Evolutionary conservation across 169 alveolate genomes (phyloP).

Genomic region (Plasmodium knowlesi): DNA sequence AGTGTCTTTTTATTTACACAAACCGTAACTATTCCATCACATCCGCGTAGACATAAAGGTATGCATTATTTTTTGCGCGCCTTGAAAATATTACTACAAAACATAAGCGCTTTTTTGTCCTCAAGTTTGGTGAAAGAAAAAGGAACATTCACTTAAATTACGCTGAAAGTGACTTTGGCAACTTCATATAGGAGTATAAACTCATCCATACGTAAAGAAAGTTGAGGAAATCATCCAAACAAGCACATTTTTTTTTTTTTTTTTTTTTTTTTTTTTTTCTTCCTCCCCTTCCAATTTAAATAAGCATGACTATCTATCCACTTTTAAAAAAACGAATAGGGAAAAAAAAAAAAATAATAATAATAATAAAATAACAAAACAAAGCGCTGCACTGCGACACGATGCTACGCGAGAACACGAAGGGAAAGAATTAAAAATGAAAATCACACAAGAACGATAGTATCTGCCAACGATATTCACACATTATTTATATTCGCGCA

Average conservation of each 20-base stretch:
- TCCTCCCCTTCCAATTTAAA: background rate
- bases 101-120: background rate
- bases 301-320: background rate
- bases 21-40: background rate
- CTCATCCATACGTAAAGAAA: background rate
- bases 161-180: background rate
- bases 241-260: background rate
- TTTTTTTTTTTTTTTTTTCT: background rate
- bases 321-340: background rate
- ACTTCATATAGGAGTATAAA: background rate
- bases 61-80: background rate
- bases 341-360: background rate
- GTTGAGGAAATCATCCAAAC: background rate
- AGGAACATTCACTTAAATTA: background rate
- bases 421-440: background rate
- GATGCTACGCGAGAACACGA: background rate
- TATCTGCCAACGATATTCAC: background rate
- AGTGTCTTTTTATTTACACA: background rate
- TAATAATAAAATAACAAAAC: background rate
- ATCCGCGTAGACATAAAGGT: background rate
- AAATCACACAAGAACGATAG: background rate
- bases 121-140: background rate
- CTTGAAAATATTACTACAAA: background rate
- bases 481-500: background rate
- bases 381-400: background rate